Evolutionary conservation across 2,329 filamentous ascomycete genomes (phyloP).

Genomic region (Talaromyces funiculosus): DNA sequence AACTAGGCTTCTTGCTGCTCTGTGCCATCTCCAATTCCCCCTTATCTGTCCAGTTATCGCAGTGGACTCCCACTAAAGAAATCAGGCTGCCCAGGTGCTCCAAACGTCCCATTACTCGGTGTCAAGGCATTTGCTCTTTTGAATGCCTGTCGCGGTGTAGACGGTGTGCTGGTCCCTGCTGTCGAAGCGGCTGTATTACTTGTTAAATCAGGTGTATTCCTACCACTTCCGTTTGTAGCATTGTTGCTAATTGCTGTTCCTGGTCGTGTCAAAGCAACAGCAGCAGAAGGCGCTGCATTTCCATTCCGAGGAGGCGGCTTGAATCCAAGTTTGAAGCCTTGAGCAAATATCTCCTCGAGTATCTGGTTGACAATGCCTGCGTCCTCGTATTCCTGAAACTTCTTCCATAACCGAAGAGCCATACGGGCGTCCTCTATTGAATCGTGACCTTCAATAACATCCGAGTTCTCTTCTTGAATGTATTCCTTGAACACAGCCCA

Average conservation of each 20-base stretch:
- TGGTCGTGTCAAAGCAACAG: conserved; percentile 28
- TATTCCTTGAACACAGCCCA: conserved; percentile 89
- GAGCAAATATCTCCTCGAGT: conserved; percentile 77
- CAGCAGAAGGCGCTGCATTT: conserved; percentile 9
- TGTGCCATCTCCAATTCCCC: not conserved
- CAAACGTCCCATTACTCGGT: conserved; percentile 38
- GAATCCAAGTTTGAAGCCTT: conserved; percentile 55
- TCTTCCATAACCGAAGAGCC: conserved; percentile 80
- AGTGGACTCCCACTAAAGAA: conserved; percentile 38
- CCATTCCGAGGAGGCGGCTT: conserved; percentile 47
- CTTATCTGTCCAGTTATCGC: conserved; percentile 26
- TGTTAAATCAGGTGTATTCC: conserved; percentile 35
- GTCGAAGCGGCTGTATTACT: not conserved
- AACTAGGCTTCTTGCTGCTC: no score
- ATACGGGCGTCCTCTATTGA: conserved; percentile 92
- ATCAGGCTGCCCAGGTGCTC: conserved; percentile 31
- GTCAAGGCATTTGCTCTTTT: conserved; percentile 38
- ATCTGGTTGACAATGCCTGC: conserved; percentile 78
- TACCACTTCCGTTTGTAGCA: conserved; percentile 34
- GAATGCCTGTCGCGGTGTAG: conserved; percentile 39
- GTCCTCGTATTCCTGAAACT: conserved; percentile 83
- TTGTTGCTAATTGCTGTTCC: conserved; percentile 32
- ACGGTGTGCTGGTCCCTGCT: conserved; percentile 27
- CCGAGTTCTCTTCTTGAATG: conserved; percentile 72
- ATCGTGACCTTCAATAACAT: conserved; percentile 60